Evolutionary conservation across 805 yeast genomes (phyloP), one percentile per base, ranked within the genome.

Genomic region (Starmerella stigmatis): DNA sequence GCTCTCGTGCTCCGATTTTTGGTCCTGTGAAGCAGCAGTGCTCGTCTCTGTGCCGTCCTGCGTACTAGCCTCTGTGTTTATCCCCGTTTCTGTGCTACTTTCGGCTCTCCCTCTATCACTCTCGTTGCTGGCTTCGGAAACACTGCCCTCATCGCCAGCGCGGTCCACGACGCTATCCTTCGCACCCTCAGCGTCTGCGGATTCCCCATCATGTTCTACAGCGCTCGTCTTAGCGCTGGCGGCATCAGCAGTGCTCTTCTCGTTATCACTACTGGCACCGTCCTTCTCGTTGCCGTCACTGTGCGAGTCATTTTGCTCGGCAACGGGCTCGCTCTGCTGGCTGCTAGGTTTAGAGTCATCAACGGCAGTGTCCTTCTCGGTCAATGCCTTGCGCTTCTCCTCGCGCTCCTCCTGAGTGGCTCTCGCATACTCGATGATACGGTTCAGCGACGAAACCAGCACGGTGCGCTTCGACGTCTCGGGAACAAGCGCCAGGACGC

Each of bases 401-500:
- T 52, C 51, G 32, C 57, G 49, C 10, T 57, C 54, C n/a, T 30
- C 46, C 31, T 34, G 49, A 9, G 33, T n/a, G 11, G 33, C 46
- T 22, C 17, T 17, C 3, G 48, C 43, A 20, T 32, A 47, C 23
- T 32, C 47, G 1, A 23, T 22, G 11, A 54, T 22, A 12, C 96
- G 72, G 35, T 81, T 79, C 44, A 89, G 76, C 58, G 92, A 68
- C 0, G 88, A 74, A 13, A 76, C 64, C 25, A 88, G 68, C 26
- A 88, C 72, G 45, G 74, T 78, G 34, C 78, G 73, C 45, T 81
- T 70, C 35, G 77, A 72, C n/a, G 85, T 81, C 37, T 73, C 70
- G 1, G 92, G 86, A 58, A 76, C 78, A 49, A 92, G 67, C 46
- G 75, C 71, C 44, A 78, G 64, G 17, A 85, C 73, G 1, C 88